Conservation (phyloP, 805 yeast genomes). For the Cyberlindnera lachancei region DNA sequence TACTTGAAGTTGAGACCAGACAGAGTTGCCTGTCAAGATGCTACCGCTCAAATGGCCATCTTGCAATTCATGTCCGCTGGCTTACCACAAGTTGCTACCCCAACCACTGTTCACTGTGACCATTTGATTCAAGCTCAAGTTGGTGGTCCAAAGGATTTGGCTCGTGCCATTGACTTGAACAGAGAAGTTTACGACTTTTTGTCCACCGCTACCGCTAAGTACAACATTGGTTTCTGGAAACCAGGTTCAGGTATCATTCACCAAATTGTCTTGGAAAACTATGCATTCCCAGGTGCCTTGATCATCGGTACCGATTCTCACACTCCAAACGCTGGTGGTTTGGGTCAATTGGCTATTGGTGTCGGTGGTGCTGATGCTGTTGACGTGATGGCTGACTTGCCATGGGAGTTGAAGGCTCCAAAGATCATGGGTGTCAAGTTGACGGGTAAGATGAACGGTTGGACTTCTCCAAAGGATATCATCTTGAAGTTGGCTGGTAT, state of each 20-base stretch:
- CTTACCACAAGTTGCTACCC: conserved; percentile 84
- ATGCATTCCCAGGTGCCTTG: conserved; percentile 95
- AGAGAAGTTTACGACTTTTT: conserved; percentile 93
- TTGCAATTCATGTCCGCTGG: conserved; percentile 96
- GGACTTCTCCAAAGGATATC: conserved; percentile 97
- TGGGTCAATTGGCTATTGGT: conserved; percentile 96
- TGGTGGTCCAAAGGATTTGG: conserved; percentile 82
- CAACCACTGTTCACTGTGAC: conserved; percentile 96
- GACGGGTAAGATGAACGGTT: conserved; percentile 85
- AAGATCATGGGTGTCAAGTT: conserved; percentile 91
- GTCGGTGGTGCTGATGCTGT: conserved; percentile 99
- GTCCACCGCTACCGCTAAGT: conserved; percentile 84
- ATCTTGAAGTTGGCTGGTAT: conserved; percentile 90
- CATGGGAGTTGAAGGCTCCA: conserved; percentile 99
- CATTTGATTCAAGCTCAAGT: conserved; percentile 94
- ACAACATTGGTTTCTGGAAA: conserved; percentile 97
- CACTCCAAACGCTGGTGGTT: conserved; percentile 98
- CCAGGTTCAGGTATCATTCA: conserved; percentile 99
- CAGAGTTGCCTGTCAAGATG: conserved; percentile 98
- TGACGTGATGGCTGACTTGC: conserved; percentile 87
- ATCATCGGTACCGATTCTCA: conserved; percentile 98
- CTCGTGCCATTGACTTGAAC: conserved; percentile 80
- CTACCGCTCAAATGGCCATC: conserved; percentile 97
- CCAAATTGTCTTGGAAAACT: conserved; percentile 93
- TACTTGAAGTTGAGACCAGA: conserved; percentile 95